Conservation (phyloP, 768 basidiomycete species). For the Mycena rebaudengoi region DNA sequence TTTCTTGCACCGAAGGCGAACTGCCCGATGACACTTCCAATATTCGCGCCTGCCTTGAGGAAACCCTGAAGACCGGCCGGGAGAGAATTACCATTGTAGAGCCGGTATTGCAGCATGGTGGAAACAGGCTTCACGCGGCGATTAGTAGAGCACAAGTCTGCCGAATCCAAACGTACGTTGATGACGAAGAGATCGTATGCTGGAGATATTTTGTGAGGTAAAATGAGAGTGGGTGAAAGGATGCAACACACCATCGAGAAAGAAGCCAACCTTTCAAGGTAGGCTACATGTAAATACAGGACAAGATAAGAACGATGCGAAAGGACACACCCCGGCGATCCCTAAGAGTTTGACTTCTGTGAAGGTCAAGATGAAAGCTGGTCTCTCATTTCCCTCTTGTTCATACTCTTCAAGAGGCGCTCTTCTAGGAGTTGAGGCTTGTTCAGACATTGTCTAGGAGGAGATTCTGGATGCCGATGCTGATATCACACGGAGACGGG, state of each 20-base stretch:
- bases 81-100: slow-evolving; percentile 60
- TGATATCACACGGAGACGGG: no score
- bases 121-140: slow-evolving; percentile 60
- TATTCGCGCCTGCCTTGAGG: slow-evolving; percentile 72
- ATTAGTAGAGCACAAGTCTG: not conserved
- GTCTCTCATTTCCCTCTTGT: no score
- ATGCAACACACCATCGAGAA: slow-evolving; percentile 65
- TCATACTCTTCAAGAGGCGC: no score
- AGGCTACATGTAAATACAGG: not conserved
- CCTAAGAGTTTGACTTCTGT: no score
- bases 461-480: no score
- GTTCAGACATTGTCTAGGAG: no score
- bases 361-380: no score
- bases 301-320: no score
- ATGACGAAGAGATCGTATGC: slow-evolving; percentile 80
- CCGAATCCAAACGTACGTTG: slow-evolving; percentile 48
- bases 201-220: slow-evolving; percentile 33
- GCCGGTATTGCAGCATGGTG: slow-evolving; percentile 72
- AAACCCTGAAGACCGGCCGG: slow-evolving; percentile 67
- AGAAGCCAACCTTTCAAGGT: slow-evolving; percentile 65
- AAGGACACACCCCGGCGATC: no score
- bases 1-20: slow-evolving; percentile 59
- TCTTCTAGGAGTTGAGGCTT: no score
- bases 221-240: no score
- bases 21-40: slow-evolving; percentile 77